phyloP scores from a whole-genome alignment of 2,329 filamentous ascomycete genomes.

The Sarocladiaceae sp. region DNA sequence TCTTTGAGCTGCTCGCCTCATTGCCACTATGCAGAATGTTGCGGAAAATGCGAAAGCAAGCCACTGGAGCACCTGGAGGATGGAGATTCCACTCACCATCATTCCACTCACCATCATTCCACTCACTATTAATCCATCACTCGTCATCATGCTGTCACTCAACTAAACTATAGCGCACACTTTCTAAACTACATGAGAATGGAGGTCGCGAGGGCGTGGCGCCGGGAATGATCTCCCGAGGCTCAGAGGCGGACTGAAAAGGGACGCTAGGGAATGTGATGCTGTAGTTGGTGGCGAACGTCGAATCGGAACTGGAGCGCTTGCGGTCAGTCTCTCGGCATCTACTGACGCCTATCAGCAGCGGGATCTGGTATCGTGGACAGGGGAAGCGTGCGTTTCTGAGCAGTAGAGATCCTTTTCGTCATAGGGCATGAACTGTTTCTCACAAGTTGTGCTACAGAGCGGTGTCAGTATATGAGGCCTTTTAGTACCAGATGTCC shows the following conservation, averaged over 20 bases:
- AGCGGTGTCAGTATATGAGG: slow-evolving; percentile 11
- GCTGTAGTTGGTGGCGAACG: slow-evolving; percentile 23
- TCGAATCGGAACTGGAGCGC: slow-evolving; percentile 22
- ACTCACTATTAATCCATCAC: too few species aligned
- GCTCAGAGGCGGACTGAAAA: slow-evolving; percentile 43
- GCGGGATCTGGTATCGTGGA: not conserved
- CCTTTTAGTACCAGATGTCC: slow-evolving; percentile 14
- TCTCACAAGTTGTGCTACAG: slow-evolving; percentile 58
- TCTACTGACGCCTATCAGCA: slow-evolving; percentile 27
- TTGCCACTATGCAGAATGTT: too few species aligned
- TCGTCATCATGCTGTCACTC: too few species aligned
- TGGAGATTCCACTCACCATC: too few species aligned
- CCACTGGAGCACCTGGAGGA: too few species aligned
- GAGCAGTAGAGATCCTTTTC: slow-evolving; percentile 57
- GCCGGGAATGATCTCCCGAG: slow-evolving; percentile 56
- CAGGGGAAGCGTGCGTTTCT: slow-evolving; percentile 42
- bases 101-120: too few species aligned
- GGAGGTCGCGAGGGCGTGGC: slow-evolving; percentile 59
- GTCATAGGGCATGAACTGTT: slow-evolving; percentile 55
- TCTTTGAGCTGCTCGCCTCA: too few species aligned
- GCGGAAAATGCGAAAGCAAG: too few species aligned
- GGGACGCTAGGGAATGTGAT: slow-evolving; percentile 29
- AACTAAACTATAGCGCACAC: too few species aligned
- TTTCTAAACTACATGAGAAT: too few species aligned
- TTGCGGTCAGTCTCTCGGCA: slow-evolving; percentile 49